These are phyloP conservation scores for Neckera pumila DNA, from an alignment of 225 moss, liverwort and hornwort species.

Conservation along the genomic window DNA sequence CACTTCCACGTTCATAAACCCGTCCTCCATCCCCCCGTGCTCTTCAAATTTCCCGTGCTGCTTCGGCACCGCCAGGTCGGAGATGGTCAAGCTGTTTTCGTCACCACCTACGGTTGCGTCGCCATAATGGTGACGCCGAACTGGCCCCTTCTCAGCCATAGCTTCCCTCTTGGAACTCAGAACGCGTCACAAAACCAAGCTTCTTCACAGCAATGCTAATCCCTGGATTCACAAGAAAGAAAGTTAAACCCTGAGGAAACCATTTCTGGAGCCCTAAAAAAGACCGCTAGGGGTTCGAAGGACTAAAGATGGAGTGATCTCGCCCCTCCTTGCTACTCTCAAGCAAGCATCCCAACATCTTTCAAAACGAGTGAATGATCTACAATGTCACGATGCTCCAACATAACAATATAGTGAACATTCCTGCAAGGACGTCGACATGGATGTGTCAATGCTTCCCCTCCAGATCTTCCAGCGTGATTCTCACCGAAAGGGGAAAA, in stretches of 20 bases:
- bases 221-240: neutral
- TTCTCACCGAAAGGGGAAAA: neutral
- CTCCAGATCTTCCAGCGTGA: neutral
- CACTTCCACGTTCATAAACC: conserved; percentile 16
- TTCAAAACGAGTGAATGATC: neutral
- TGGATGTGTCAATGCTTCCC: neutral
- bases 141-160: conserved; percentile 14
- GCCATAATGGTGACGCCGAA: conserved; percentile 16
- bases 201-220: neutral
- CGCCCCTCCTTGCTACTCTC: neutral
- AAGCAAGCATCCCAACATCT: neutral
- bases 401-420: neutral
- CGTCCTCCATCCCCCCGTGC: conserved; percentile 13
- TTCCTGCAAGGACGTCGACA: neutral
- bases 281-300: neutral
- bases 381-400: neutral
- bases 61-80: conserved; percentile 18
- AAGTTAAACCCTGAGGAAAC: neutral
- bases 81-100: conserved; percentile 1
- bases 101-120: neutral
- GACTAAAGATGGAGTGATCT: neutral
- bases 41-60: neutral
- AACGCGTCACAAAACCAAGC: neutral
- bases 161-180: neutral
- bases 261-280: neutral